Evolutionary conservation across 768 basidiomycete species (phyloP), one percentile per base, ranked within the genome.

Genomic region (Lactifluus pinguis): DNA sequence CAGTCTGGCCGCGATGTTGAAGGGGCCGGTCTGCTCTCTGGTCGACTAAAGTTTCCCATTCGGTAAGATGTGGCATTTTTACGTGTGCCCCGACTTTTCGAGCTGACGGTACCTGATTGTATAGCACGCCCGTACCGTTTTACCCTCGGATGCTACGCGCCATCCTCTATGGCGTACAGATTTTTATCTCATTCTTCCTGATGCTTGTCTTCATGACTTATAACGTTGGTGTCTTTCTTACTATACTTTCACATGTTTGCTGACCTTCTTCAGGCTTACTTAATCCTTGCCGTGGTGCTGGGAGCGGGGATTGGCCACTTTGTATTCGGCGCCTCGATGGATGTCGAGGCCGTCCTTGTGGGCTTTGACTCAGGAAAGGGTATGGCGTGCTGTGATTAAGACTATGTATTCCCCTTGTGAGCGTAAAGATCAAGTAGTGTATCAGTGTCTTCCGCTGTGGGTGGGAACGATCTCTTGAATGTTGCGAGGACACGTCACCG

Each of bases 151-250:
- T 77, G n/a, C 66, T 85, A 48, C 79, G 90, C 29, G 87, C 91
- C 6, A 66, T 70, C 1, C 70, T 92, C 41, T 95, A 95, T 67
- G 91, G 86, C n/a, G 72, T 77, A 4, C 83, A 83, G 3, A 83
- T 92, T 21, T 86, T 86, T 71, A 72, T 92, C 60, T 89, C 89
- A 39, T 89, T 88, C 78, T 91, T 92, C 81, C 82, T 92, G 70
- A 97, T 97, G 93, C 76, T 97, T 60, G 85, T 95, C 44, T 94
- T 92, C 73, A 95, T 97, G 93, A 95, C 93, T 5, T 97, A 95
- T 75, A 97, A 97, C 66, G 91, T 92, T 60, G 68, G 89, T 25
- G 2, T 75, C 25, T 42, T 34, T 21, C n/a, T 39, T 39, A 59
- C 41, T 21, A 55, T 21, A 51, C 17, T 32, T 44, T 7, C 42